Conservation (phyloP, 176 grass and related monocot genomes). For the Zoysia japonica region DNA sequence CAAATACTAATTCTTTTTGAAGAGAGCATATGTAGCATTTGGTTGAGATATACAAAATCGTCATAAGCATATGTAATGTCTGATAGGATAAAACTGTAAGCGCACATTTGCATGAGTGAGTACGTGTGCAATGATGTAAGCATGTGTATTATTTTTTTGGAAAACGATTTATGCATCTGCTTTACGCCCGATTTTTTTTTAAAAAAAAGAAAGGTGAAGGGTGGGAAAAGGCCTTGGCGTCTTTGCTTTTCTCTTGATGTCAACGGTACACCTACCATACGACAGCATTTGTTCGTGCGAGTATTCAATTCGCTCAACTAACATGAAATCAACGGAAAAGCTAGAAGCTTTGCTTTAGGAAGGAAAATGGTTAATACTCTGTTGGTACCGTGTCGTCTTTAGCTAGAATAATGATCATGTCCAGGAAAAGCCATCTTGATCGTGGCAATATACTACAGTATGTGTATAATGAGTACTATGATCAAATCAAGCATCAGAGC, state of each 20-base stretch:
- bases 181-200: neutral
- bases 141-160: neutral
- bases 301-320: slow-evolving; percentile 36
- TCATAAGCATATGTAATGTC: too few relatives aligned
- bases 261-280: slow-evolving; percentile 38
- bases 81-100: too few relatives aligned
- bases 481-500: neutral
- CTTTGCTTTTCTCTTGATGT: slow-evolving; percentile 31
- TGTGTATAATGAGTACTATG: neutral
- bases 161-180: neutral
- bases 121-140: too few relatives aligned
- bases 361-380: slow-evolving; percentile 20
- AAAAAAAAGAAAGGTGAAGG: neutral
- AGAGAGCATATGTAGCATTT: neutral
- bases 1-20: neutral
- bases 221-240: neutral
- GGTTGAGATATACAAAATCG: neutral
- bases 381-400: neutral
- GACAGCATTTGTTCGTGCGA: slow-evolving; percentile 27
- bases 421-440: neutral
- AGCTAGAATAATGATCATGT: neutral
- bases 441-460: neutral
- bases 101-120: neutral
- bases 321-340: slow-evolving; percentile 21
- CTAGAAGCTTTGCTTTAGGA: neutral